Evolutionary conservation across 768 basidiomycete genomes (phyloP).

Genomic region (Xanthoconium purpureum): DNA sequence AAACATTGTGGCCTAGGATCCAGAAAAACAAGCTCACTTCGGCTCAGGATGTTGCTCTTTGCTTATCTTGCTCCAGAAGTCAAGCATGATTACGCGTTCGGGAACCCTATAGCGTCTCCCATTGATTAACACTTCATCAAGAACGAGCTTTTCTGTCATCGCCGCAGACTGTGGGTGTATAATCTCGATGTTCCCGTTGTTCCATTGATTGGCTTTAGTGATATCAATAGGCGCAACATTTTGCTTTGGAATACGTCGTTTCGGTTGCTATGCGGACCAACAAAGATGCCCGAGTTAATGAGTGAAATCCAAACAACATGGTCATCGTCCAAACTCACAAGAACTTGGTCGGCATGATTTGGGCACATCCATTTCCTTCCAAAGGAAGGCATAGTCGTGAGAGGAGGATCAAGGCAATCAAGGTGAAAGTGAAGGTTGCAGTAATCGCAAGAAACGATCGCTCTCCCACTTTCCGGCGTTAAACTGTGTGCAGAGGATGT

Average conservation of each 20-base stretch:
- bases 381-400: constrained; percentile 79
- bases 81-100: constrained; percentile 85
- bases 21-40: constrained; percentile 36
- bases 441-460: constrained; percentile 92
- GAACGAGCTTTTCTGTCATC: constrained; percentile 47
- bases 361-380: constrained; percentile 99
- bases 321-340: constrained; percentile 51
- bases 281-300: neutral
- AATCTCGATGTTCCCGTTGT: constrained; percentile 92
- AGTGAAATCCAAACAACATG: neutral
- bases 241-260: constrained; percentile 76
- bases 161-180: constrained; percentile 61
- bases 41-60: constrained; percentile 39
- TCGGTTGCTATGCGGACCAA: constrained; percentile 55
- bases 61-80: constrained; percentile 89
- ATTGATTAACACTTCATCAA: constrained; percentile 85
- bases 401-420: constrained; percentile 91
- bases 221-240: constrained; percentile 69
- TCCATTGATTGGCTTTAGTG: constrained; percentile 65
- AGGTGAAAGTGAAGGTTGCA: constrained; percentile 95
- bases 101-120: constrained; percentile 91
- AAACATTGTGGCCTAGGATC: neutral
- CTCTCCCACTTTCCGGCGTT: constrained; percentile 57
- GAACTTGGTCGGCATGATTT: constrained; percentile 84
- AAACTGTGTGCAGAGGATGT: constrained; percentile 36